Percentiles rank a stretch among this genome's conserved stretches.
These are phyloP conservation scores for Hyparrhenia diplandra DNA, from an alignment of 176 grass and related monocot species.

Conservation along the genomic window DNA sequence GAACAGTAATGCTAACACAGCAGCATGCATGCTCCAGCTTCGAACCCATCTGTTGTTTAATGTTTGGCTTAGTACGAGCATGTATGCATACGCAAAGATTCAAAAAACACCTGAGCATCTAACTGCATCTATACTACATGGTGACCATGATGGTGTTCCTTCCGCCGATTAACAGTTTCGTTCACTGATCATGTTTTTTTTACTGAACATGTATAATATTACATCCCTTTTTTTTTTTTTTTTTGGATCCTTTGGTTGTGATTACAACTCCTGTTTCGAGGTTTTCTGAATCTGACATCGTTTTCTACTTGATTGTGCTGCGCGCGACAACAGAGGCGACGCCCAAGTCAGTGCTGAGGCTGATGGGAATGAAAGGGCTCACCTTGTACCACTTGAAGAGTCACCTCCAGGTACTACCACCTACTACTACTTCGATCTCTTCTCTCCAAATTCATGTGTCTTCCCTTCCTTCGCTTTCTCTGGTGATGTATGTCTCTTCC, in stretches of 20 bases:
- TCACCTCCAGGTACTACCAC: slow-evolving; percentile 69
- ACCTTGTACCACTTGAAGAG: slow-evolving; percentile 95
- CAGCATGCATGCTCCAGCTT: background rate
- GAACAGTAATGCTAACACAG: background rate
- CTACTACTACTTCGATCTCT: background rate
- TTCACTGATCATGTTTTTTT: background rate
- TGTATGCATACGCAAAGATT: background rate
- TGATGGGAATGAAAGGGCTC: slow-evolving; percentile 95
- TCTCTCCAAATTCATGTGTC: background rate
- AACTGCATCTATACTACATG: background rate
- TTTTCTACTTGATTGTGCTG: slow-evolving; percentile 18
- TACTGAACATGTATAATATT: background rate
- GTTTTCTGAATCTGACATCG: background rate
- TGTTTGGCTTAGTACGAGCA: no score
- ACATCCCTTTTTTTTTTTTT: background rate
- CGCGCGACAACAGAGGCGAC: slow-evolving; percentile 63
- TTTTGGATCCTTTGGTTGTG: background rate
- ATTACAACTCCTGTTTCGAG: background rate
- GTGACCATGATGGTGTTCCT: background rate
- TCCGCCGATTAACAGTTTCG: no score
- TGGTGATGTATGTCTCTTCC: background rate
- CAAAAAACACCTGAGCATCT: background rate
- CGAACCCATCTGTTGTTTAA: no score
- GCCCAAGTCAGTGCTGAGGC: slow-evolving; percentile 85
- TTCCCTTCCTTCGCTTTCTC: background rate